Conservation (phyloP, 208 protist genomes). For the Naegleria lovaniensis region DNA sequence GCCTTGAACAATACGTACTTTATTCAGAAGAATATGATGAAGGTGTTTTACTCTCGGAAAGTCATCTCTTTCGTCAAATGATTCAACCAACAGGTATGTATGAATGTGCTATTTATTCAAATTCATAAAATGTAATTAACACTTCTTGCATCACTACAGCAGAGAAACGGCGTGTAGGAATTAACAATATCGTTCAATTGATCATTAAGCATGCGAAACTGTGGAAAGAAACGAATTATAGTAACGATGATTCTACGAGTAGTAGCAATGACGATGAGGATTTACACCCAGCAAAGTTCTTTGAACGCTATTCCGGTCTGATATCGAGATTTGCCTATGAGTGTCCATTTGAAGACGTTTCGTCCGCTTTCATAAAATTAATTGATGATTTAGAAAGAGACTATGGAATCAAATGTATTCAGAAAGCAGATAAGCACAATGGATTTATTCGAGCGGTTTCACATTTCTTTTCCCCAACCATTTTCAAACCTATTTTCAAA, state of each 20-base stretch:
- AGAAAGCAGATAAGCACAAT: neutral
- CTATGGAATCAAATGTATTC: neutral
- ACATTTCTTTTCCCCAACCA: neutral
- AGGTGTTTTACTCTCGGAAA: neutral
- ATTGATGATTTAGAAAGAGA: neutral
- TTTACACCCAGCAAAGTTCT: neutral
- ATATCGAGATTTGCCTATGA: constrained; percentile 27
- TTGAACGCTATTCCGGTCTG: neutral
- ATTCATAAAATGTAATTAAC: no score
- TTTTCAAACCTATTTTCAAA: neutral
- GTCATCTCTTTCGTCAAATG: constrained; percentile 13
- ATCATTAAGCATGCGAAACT: neutral
- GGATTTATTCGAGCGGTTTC: neutral
- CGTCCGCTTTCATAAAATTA: neutral
- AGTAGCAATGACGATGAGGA: neutral
- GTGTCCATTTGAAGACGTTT: constrained; percentile 26
- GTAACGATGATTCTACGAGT: neutral
- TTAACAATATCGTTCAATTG: neutral
- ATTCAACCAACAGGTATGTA: constrained; percentile 6
- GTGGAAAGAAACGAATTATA: neutral
- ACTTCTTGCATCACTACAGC: neutral
- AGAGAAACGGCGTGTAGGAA: neutral
- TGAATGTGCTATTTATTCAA: no score
- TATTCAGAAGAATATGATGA: constrained; percentile 23
- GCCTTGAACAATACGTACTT: neutral